phyloP scores from a whole-genome alignment of 345 rosid species.

The Eucalyptus paniculata region DNA sequence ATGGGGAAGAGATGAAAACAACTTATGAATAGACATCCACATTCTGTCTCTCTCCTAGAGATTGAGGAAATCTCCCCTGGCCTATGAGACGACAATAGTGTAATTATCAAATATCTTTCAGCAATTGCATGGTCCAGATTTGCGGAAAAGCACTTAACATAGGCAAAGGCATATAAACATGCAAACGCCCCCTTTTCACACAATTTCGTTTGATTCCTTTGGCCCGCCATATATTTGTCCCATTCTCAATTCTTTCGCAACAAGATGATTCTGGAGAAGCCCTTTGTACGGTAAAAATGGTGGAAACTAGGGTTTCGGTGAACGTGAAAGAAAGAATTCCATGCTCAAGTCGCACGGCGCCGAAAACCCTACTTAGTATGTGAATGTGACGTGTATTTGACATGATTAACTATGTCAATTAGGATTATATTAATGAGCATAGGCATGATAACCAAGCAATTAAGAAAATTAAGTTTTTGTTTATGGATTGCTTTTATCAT shows the following conservation, averaged over 20 bases:
- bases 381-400: background rate
- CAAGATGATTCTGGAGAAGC: background rate
- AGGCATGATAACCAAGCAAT: background rate
- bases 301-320: background rate
- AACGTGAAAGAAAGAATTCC: background rate
- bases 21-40: slow-evolving; percentile 17
- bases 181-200: background rate
- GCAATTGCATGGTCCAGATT: slow-evolving; percentile 6
- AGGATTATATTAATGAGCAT: background rate
- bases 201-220: background rate
- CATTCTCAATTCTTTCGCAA: background rate
- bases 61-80: slow-evolving; percentile 29
- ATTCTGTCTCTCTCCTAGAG: slow-evolving; percentile 16
- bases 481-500: background rate
- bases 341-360: background rate
- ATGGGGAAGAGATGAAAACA: background rate
- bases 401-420: background rate
- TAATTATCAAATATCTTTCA: background rate
- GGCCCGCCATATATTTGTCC: background rate
- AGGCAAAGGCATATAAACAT: background rate
- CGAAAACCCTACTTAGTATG: background rate
- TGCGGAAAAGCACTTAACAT: background rate
- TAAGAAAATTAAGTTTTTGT: background rate
- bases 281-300: background rate
- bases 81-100: slow-evolving; percentile 18